A percentile compares a stretch with the other conserved stretches of the same genome.
These are phyloP conservation scores for Pneumocystis murina DNA, from an alignment of 1,139 yeast genomes.

Conservation along the genomic window DNA sequence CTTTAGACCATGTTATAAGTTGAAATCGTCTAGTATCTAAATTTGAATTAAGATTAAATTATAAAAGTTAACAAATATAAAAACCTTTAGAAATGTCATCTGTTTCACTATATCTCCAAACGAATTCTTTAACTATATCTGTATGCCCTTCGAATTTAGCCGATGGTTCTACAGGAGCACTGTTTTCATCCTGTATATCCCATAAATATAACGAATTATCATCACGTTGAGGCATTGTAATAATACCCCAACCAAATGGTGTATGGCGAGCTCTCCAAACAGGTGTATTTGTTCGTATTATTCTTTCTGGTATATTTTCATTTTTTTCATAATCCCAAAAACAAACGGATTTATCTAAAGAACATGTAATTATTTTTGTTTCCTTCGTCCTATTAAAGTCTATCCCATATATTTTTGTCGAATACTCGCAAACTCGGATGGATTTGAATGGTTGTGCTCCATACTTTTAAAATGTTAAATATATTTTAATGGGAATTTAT, in stretches of 20 bases:
- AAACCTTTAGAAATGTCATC: background rate
- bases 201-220: conserved; percentile 62
- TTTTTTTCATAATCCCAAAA: conserved; percentile 54
- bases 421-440: conserved; percentile 47
- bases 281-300: conserved; percentile 63
- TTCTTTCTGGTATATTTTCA: conserved; percentile 36
- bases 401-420: conserved; percentile 72
- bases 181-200: conserved; percentile 13
- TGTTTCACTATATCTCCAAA: background rate
- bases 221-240: conserved; percentile 80
- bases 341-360: conserved; percentile 77
- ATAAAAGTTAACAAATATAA: background rate
- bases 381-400: conserved; percentile 57
- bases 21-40: conserved; percentile 68
- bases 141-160: conserved; percentile 68
- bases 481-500: background rate
- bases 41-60: conserved; percentile 17
- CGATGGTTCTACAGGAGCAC: conserved; percentile 24
- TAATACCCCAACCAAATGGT: conserved; percentile 86
- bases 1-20: conserved; percentile 87
- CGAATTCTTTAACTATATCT: conserved; percentile 57
- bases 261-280: conserved; percentile 74
- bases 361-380: conserved; percentile 55
- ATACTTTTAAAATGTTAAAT: conserved; percentile 21
- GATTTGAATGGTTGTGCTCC: conserved; percentile 62